Base-by-base conservation (phyloP, 164 flowering plant genomes). In the Umbilicus rupestris region DNA sequence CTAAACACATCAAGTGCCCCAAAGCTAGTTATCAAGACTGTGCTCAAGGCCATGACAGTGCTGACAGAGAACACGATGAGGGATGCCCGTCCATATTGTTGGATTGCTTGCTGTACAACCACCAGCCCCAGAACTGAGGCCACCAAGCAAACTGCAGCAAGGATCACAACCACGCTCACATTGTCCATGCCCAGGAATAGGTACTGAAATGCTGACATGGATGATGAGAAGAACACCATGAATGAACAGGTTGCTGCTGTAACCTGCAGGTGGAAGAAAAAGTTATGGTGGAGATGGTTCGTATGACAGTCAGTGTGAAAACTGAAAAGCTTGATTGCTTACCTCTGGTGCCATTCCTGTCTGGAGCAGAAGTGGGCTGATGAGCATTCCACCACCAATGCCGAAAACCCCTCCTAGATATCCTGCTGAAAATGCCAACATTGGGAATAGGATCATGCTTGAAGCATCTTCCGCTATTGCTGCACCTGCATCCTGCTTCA, bases 321-420 rank as follows among this genome's bases (percentile, higher is more conserved):
- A n/a, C n/a, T n/a, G n/a, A n/a, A 35, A 28, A 17, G 29, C 39
- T 39, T 30, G n/a, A 50, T 39, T 55, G 39, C 58, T 74, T 71
- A 85, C 94, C 85, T 85, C 80, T 15, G 90, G 94, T 2, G 78
- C 63, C 28, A 85, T 78, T 37, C 90, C 94, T 28, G 86, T 64
- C 28, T 87, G 87, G 39, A 87, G 87, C 68, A 87, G 90, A 73
- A 85, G 80, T 19, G 94, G 94, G 73, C 85, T 87, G 29, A 85
- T 82, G 10, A 85, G 87, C 90, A 85, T 87, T 39, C 94, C 94
- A 29, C 94, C 94, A 31, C 90, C 94, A 57, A 87, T 83, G 19
- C 94, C 90, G 69, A 85, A 85, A 49, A 83, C 72, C 31, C 93
- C 93, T 20, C 93, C 88, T 65, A 87, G 69, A 17, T 71, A 39